These are phyloP conservation scores for Pseudodiploospora longispora DNA, from an alignment of 2,329 filamentous ascomycete genomes.

Conservation along the genomic window DNA sequence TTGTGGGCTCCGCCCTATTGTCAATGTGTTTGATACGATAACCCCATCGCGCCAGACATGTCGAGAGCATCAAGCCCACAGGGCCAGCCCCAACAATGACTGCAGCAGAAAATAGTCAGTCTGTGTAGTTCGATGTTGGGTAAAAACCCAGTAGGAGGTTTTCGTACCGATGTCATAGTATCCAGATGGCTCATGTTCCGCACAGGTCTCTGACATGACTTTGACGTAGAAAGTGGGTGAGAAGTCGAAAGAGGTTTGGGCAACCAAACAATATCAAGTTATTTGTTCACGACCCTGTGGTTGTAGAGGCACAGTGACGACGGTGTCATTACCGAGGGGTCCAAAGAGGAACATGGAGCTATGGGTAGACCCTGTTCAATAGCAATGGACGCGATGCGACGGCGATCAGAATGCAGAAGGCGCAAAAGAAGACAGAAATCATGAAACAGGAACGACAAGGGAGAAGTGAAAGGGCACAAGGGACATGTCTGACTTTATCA, in stretches of 20 bases:
- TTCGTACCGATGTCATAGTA: constrained; percentile 6
- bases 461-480: no score
- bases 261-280: not conserved
- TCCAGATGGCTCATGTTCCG: constrained; percentile 3
- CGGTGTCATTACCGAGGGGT: not conserved
- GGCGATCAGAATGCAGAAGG: no score
- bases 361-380: not conserved
- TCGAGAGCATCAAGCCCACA: constrained; percentile 79
- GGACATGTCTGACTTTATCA: no score
- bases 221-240: no score
- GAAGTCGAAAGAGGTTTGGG: not conserved
- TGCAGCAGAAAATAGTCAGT: constrained; percentile 15
- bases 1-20: constrained; percentile 75
- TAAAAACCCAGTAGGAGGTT: not conserved
- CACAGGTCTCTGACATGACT: constrained; percentile 4
- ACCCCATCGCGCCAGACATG: constrained; percentile 83
- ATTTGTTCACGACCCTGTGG: no score
- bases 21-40: constrained; percentile 95
- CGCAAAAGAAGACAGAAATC: no score
- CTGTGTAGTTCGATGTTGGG: not conserved
- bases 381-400: no score
- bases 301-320: not conserved
- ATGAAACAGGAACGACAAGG: no score
- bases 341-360: not conserved
- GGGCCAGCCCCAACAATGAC: constrained; percentile 88